Evolutionary conservation across 2,329 filamentous ascomycete genomes (phyloP), one percentile per base, ranked within the genome.

Genomic region (Pyricularia sp.): DNA sequence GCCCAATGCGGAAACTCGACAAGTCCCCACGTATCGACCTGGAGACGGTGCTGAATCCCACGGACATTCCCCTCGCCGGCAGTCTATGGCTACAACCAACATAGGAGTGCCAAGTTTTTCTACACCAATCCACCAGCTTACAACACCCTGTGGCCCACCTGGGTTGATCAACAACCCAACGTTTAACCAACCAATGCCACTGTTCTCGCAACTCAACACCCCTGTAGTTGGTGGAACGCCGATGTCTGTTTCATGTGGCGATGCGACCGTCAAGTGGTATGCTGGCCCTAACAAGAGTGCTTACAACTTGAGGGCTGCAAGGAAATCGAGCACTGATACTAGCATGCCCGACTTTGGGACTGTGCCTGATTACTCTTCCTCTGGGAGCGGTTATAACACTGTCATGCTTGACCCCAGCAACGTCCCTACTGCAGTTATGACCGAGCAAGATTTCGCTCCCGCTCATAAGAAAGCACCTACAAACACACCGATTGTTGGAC

Each of bases 31-130:
- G 0, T 79, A 80, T 50, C 75, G 77, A 4, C 76, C 79, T 1
- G 82, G 85, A 59, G 81, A 83, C 63, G 78, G 79, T 3, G 77
- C 82, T 2, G 85, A 88, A n/a, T 81, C 82, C 7, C 89, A 91
- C 74, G 80, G 85, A 1, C 88, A 91, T 73, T 90, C 89, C 0
- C 89, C 88, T 25, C 82, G 83, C 26, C 79, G 79, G 61, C 77
- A 75, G 58, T 70, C 73, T 1, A 71, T 73, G 59, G 59, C 28
- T 23, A 26, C 25, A 6, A 20, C 59, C 23, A 63, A 63, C 14
- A 63, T 28, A 31, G 59, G 59, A 28, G 25, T 12, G 5, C 1
- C 28, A 28, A 20, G 26, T 9, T 63, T 63, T 23, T 63, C 59
- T 30, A 63, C 59, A 4, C 25, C n/a, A 14, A 59, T 17, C 20